Base-by-base conservation (phyloP, 441 rosid genomes). In the Pelargonium australe region DNA sequence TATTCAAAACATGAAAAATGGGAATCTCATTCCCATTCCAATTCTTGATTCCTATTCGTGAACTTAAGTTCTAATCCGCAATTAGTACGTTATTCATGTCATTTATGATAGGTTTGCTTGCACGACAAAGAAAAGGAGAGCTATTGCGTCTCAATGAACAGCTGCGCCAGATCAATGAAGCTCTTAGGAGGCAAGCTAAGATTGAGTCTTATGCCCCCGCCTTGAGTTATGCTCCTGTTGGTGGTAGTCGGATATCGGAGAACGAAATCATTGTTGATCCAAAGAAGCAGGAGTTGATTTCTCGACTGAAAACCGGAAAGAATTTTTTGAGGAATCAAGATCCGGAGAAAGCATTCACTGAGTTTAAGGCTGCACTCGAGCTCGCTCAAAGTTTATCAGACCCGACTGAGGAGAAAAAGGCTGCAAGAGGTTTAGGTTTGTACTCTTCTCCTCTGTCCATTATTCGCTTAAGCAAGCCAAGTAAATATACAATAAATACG, bases 141-240 rank as follows among this genome's bases (percentile, higher is more conserved):
- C 49, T 94, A 73, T 77, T 80, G 61, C 83, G 90, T 68, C 79
- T 94, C 77, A 94, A 94, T 69, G 97, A 91, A 75, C 99, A 94
- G 76, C 73, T 94, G 74, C 94, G 96, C 13, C 99, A 91, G 83
- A 94, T 94, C 66, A 94, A 94, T 75, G 83, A 94, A 57, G 87
- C 97, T 70, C 80, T 94, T 23, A 88, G 97, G 78, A 86, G 96
- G 81, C 97, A 91, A 80, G 99, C 96, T 1, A 91, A 91, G 76
- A 89, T 89, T 7, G 97, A 94, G 81, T 91, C 97, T 7, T 91
- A 94, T 76, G 97, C 99, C 66, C 99, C 97, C 67, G 78, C 73
- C 80, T 84, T 94, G 81, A 91, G 97, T 79, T 94, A 94, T 80
- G 96, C 99, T 45, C 99, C 97, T 20, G 81, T 83, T 14, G 99